A percentile compares a stretch with the other conserved stretches of the same genome.
Conservation (phyloP, 169 alveolate genomes). For the Plasmodium vinckei region DNA sequence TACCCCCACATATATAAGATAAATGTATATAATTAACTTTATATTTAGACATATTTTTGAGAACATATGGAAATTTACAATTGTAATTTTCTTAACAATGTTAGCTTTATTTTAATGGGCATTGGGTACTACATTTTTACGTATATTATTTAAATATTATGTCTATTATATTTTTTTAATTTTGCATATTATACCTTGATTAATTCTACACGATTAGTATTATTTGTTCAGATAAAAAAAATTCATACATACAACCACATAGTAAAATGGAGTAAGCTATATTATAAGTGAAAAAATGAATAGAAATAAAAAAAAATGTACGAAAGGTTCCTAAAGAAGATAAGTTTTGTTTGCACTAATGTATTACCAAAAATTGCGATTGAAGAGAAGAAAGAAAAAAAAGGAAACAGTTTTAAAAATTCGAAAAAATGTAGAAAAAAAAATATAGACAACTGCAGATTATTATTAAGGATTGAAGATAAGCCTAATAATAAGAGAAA, state of each 20-base stretch:
- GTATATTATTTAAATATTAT: too few relatives aligned
- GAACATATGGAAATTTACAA: too few relatives aligned
- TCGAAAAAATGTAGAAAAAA: constrained; percentile 24
- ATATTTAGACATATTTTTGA: too few relatives aligned
- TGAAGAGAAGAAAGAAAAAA: constrained; percentile 19
- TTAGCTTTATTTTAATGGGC: too few relatives aligned
- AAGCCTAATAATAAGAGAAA: not conserved
- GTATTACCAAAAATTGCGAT: constrained; percentile 15
- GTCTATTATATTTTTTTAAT: too few relatives aligned
- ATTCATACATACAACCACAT: not conserved
- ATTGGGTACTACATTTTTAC: too few relatives aligned
- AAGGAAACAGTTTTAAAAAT: constrained; percentile 4
- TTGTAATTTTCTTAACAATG: too few relatives aligned
- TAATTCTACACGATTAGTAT: too few relatives aligned
- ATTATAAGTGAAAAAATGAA: not conserved
- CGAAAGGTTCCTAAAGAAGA: constrained; percentile 42
- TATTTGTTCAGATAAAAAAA: too few relatives aligned
- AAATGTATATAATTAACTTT: too few relatives aligned
- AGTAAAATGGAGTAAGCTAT: not conserved
- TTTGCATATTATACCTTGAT: too few relatives aligned
- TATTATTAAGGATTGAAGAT: constrained; percentile 46
- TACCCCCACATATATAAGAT: too few relatives aligned
- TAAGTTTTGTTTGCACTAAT: constrained; percentile 49
- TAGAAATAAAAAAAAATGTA: constrained; percentile 49
- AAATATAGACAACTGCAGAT: not conserved